phyloP scores from a whole-genome alignment of 2,329 filamentous ascomycete genomes.

The Elsinoe batatas region DNA sequence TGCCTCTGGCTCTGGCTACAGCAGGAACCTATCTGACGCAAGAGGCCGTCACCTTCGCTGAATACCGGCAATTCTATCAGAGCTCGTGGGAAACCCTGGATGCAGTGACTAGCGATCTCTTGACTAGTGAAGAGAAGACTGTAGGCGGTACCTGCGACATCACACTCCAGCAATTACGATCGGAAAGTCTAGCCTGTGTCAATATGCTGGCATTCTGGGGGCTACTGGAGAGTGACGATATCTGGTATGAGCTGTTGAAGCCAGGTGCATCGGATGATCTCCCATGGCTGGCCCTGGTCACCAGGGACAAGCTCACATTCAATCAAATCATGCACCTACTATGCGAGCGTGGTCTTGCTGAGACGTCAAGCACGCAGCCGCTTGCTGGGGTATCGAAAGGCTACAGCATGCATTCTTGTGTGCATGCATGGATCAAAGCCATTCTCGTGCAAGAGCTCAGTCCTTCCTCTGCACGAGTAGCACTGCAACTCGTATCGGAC shows the following conservation, averaged over 20 bases:
- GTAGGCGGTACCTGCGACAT: constrained; percentile 27
- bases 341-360: not conserved
- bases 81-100: constrained; percentile 11
- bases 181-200: constrained; percentile 19
- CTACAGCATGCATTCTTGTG: not conserved
- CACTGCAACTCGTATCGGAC: not conserved
- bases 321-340: not conserved
- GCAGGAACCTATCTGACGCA: constrained; percentile 20
- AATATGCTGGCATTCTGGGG: constrained; percentile 25
- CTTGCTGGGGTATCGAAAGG: not conserved
- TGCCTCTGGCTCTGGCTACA: constrained; percentile 22
- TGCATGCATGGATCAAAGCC: not conserved
- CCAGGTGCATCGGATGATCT: not conserved
- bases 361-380: not conserved
- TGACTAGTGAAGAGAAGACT: constrained; percentile 16
- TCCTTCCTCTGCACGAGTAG: not conserved
- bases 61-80: constrained; percentile 14
- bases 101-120: not conserved
- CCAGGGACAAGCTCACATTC: not conserved
- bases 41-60: constrained; percentile 9
- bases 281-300: not conserved
- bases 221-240: constrained; percentile 21
- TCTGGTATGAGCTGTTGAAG: constrained; percentile 22
- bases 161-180: constrained; percentile 23
- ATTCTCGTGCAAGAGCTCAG: not conserved